Evolutionary conservation across 1,284 basidiomycete species (phyloP).

Genomic region (Moesziomyces antarcticus): DNA sequence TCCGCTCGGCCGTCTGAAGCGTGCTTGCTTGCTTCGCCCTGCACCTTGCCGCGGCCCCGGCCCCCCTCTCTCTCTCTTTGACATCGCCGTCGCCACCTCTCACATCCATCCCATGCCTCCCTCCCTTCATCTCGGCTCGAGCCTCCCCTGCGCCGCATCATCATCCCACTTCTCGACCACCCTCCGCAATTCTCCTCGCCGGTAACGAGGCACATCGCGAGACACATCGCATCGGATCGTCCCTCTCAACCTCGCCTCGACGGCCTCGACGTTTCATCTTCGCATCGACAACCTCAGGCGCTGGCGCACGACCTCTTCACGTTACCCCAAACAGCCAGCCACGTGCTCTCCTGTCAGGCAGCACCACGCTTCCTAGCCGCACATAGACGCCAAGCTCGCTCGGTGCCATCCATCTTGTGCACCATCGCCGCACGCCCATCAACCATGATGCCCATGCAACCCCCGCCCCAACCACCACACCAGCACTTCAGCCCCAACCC

Average conservation of each 20-base stretch:
- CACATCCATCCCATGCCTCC: slow-evolving; percentile 4
- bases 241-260: neutral
- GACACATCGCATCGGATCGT: neutral
- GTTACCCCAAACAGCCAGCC: too few relatives aligned
- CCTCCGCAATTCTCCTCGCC: too few relatives aligned
- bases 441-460: slow-evolving; percentile 50
- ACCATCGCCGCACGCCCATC: neutral
- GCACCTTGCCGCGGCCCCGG: too few relatives aligned
- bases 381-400: too few relatives aligned
- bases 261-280: too few relatives aligned
- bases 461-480: slow-evolving; percentile 44
- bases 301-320: too few relatives aligned
- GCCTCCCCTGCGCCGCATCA: neutral
- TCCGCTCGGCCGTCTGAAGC: too few relatives aligned
- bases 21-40: too few relatives aligned
- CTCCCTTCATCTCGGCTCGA: slow-evolving; percentile 3
- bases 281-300: too few relatives aligned
- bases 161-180: slow-evolving; percentile 1
- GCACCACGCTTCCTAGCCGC: neutral
- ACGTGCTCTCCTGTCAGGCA: neutral
- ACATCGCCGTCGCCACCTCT: slow-evolving; percentile 1
- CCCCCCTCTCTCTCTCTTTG: neutral
- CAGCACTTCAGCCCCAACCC: slow-evolving; percentile 31
- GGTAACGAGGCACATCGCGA: too few relatives aligned
- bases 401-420: neutral